A percentile compares a stretch with the other conserved stretches of the same genome.
These are phyloP conservation scores for Aureobasidium musti DNA, from an alignment of 2,329 filamentous ascomycete species.

Conservation along the genomic window DNA sequence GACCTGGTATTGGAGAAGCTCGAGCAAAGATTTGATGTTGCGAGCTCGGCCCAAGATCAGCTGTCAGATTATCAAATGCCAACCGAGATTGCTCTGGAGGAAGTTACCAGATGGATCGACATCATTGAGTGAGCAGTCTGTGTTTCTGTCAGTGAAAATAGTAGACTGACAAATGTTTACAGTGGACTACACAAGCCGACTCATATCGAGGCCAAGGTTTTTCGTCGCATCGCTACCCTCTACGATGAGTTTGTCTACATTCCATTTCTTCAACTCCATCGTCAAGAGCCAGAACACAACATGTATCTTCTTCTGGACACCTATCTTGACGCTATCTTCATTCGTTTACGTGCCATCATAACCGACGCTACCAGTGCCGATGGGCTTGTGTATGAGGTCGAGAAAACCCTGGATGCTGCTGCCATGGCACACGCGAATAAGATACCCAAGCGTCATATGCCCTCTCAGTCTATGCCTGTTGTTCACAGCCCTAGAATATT, in stretches of 20 bases:
- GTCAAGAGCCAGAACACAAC: slow-evolving; percentile 29
- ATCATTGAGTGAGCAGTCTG: slow-evolving; percentile 16
- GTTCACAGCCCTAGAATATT: not conserved
- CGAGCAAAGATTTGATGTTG: slow-evolving; percentile 8
- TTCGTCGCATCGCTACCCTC: slow-evolving; percentile 24
- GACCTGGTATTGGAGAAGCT: slow-evolving; percentile 11
- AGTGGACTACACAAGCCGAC: slow-evolving; percentile 26
- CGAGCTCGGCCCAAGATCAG: not conserved
- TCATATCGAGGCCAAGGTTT: slow-evolving; percentile 11
- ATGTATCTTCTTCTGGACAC: slow-evolving; percentile 28
- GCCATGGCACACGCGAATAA: not conserved
- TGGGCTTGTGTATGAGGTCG: not conserved
- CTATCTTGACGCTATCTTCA: slow-evolving; percentile 15
- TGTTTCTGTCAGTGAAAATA: not conserved
- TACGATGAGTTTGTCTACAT: slow-evolving; percentile 28
- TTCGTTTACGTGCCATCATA: slow-evolving; percentile 11
- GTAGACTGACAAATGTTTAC: not conserved
- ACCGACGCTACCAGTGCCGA: not conserved
- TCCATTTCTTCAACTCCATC: slow-evolving; percentile 27
- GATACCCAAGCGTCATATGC: not conserved
- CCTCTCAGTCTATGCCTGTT: slow-evolving; percentile 19
- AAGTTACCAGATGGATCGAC: slow-evolving; percentile 15
- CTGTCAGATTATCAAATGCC: not conserved
- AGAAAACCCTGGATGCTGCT: slow-evolving; percentile 6
- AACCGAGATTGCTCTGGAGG: slow-evolving; percentile 4